phyloP scores from a whole-genome alignment of 164 flowering plant species.

The Magnolia kwangsiensis region DNA sequence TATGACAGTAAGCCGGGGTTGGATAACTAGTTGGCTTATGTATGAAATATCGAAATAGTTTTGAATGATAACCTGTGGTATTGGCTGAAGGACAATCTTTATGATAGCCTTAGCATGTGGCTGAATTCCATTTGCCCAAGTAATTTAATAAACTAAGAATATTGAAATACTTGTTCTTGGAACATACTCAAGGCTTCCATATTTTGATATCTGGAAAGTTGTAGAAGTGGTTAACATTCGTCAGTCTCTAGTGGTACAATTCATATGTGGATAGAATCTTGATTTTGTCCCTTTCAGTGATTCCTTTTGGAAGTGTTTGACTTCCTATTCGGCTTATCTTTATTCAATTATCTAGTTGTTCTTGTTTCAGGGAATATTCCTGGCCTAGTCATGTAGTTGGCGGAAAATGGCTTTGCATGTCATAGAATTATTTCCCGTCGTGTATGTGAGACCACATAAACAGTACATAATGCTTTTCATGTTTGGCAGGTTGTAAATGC shows the following conservation, averaged over 20 bases:
- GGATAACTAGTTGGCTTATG: too few relatives aligned
- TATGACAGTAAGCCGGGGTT: too few relatives aligned
- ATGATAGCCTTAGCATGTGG: neutral
- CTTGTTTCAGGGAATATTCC: neutral
- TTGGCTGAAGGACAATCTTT: neutral
- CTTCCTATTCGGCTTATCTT: neutral
- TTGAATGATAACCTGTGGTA: too few relatives aligned
- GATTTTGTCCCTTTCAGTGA: neutral
- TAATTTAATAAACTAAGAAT: neutral
- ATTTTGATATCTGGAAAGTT: too few relatives aligned
- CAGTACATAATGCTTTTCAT: neutral
- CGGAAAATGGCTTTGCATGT: neutral
- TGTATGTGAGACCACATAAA: neutral
- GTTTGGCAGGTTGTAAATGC: conserved; percentile 79
- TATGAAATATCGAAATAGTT: too few relatives aligned
- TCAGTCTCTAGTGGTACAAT: too few relatives aligned
- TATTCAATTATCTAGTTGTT: neutral
- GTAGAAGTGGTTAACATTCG: too few relatives aligned
- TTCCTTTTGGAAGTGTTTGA: neutral
- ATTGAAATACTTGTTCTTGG: neutral
- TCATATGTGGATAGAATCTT: neutral
- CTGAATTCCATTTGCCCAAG: neutral
- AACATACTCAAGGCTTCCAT: neutral
- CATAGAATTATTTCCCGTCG: neutral
- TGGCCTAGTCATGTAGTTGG: neutral